These are phyloP conservation scores for Tolypocladium album DNA, from an alignment of 2,329 filamentous ascomycete genomes.

Conservation along the genomic window DNA sequence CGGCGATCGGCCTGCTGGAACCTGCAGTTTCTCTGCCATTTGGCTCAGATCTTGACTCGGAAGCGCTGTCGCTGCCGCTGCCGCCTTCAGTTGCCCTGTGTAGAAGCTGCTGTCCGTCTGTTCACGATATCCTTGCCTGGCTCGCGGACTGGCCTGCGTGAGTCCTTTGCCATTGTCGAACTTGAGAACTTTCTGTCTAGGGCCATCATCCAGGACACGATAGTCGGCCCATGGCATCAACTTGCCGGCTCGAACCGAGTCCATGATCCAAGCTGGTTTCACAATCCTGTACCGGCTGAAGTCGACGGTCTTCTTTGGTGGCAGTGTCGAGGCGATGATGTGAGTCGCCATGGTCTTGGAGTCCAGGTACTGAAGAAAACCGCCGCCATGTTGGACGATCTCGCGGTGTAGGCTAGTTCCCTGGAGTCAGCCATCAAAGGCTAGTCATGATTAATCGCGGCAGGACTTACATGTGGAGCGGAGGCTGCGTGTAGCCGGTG, in stretches of 20 bases:
- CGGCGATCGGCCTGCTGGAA: slow-evolving; percentile 6
- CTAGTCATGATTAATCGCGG: neutral
- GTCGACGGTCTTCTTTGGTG: slow-evolving; percentile 86
- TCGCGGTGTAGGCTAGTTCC: slow-evolving; percentile 57
- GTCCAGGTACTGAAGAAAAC: slow-evolving; percentile 89
- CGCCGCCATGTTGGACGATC: slow-evolving; percentile 87
- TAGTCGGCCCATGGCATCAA: slow-evolving; percentile 81
- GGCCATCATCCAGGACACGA: slow-evolving; percentile 73
- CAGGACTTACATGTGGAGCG: slow-evolving; percentile 58
- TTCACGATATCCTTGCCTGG: slow-evolving; percentile 58
- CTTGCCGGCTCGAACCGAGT: slow-evolving; percentile 73
- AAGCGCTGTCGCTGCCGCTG: slow-evolving; percentile 12
- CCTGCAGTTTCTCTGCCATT: slow-evolving; percentile 15
- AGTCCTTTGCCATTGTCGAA: slow-evolving; percentile 51
- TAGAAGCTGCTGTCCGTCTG: slow-evolving; percentile 81
- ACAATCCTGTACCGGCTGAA: slow-evolving; percentile 84
- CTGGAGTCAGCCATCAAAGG: slow-evolving; percentile 3
- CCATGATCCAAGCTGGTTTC: slow-evolving; percentile 87
- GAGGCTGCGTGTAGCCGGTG: slow-evolving; percentile 92
- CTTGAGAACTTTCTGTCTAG: slow-evolving; percentile 66
- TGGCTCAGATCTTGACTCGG: slow-evolving; percentile 17
- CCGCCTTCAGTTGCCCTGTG: slow-evolving; percentile 52
- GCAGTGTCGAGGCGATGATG: slow-evolving; percentile 83
- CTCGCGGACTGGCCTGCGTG: slow-evolving; percentile 51
- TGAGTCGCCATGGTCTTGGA: slow-evolving; percentile 92